Evolutionary conservation across 257 asterid species (phyloP).

Genomic region (Lycium barbarum): DNA sequence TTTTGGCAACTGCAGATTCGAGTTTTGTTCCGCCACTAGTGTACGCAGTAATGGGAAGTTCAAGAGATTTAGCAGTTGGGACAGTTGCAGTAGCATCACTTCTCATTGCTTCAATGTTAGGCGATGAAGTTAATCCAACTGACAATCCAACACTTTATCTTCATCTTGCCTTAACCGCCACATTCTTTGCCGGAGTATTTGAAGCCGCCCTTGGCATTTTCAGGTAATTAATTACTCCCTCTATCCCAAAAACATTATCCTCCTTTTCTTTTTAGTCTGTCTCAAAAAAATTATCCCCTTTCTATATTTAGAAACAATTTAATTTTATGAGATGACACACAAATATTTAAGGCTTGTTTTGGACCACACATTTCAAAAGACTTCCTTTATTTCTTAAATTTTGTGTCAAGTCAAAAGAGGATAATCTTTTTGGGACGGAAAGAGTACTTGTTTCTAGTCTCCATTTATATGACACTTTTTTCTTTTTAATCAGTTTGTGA

Average conservation of each 20-base stretch:
- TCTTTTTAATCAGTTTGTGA: no score
- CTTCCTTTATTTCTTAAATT: no score
- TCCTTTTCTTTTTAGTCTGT: neutral
- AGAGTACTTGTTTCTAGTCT: no score
- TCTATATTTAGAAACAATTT: no score
- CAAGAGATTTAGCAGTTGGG: conserved; percentile 89
- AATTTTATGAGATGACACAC: no score
- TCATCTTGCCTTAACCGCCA: conserved; percentile 84
- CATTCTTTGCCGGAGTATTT: conserved; percentile 80
- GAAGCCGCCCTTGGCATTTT: conserved; percentile 74
- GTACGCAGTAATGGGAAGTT: conserved; percentile 91
- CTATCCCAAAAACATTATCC: neutral
- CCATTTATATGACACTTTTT: no score
- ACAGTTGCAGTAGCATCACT: conserved; percentile 89
- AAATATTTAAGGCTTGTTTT: no score
- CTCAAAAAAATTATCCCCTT: no score
- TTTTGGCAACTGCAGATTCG: conserved; percentile 55
- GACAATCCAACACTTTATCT: conserved; percentile 70
- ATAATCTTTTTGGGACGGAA: no score
- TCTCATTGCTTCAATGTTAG: conserved; percentile 73
- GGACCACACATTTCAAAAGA: no score
- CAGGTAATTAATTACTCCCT: conserved; percentile 46
- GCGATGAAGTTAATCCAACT: conserved; percentile 52
- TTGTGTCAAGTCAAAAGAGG: no score
- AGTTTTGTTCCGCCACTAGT: conserved; percentile 87